Conservation (phyloP, 768 basidiomycete genomes). For the Ephemerocybe angulata region DNA sequence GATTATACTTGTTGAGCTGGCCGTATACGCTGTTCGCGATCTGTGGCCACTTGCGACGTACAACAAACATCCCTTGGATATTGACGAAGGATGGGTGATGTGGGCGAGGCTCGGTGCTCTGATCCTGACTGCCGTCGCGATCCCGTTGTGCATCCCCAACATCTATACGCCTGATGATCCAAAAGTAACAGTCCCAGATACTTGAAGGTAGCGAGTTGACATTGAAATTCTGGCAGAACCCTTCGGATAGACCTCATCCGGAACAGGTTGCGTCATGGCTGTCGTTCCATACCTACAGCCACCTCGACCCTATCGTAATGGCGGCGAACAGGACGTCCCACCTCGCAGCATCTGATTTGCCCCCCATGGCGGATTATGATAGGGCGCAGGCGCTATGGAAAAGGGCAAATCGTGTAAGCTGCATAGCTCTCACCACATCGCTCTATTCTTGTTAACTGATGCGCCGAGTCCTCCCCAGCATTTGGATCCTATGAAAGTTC, state of each 20-base stretch:
- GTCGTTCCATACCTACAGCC: slow-evolving; percentile 44
- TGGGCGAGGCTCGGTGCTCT: slow-evolving; percentile 28
- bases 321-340: slow-evolving; percentile 44
- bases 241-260: slow-evolving; percentile 34
- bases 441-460: neutral
- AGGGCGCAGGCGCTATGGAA: slow-evolving; percentile 24
- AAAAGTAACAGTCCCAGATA: slow-evolving; percentile 15
- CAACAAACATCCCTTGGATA: slow-evolving; percentile 36
- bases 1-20: slow-evolving; percentile 36
- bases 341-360: slow-evolving; percentile 50
- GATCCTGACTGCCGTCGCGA: slow-evolving; percentile 36
- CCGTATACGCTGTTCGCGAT: slow-evolving; percentile 49
- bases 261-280: slow-evolving; percentile 51
- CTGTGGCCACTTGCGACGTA: slow-evolving; percentile 55
- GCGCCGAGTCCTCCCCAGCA: slow-evolving; percentile 16
- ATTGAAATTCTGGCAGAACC: slow-evolving; percentile 23
- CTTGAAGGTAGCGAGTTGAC: neutral
- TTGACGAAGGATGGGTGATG: slow-evolving; percentile 28
- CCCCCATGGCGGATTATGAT: slow-evolving; percentile 66
- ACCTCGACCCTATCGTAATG: slow-evolving; percentile 51
- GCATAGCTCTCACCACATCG: neutral
- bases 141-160: slow-evolving; percentile 52
- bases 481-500: slow-evolving; percentile 38
- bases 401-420: slow-evolving; percentile 23
- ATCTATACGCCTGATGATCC: slow-evolving; percentile 54